These are phyloP conservation scores for Fonsecaea monophora DNA, from an alignment of 2,329 filamentous ascomycete genomes.

Conservation along the genomic window DNA sequence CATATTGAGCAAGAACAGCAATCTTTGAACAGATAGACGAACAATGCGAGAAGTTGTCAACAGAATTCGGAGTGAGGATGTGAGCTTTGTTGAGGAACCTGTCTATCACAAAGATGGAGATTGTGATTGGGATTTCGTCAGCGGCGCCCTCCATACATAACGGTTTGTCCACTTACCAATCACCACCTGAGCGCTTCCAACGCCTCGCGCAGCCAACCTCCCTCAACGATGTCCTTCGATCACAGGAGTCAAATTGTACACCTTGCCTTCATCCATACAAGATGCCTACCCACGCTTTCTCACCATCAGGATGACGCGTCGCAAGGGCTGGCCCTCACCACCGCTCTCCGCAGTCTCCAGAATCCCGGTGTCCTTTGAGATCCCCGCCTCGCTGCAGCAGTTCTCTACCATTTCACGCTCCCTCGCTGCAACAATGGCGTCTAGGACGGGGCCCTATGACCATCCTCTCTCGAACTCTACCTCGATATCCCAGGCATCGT, in stretches of 20 bases:
- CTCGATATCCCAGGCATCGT: background rate
- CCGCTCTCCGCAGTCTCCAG: conserved; percentile 23
- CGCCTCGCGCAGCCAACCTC: conserved; percentile 4
- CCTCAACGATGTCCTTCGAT: background rate
- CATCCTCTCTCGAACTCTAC: background rate
- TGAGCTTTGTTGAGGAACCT: background rate
- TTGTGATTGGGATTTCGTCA: background rate
- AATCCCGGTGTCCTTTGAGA: conserved; percentile 35
- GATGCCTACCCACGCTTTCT: conserved; percentile 9
- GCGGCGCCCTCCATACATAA: background rate
- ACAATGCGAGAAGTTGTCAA: background rate
- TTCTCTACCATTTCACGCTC: conserved; percentile 35
- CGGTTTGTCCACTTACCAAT: conserved; percentile 3
- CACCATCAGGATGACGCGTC: conserved; percentile 31
- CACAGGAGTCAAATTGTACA: background rate
- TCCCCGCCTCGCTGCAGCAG: conserved; percentile 36
- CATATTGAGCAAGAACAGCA: background rate
- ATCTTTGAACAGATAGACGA: background rate
- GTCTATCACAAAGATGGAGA: background rate
- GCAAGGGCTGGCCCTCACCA: conserved; percentile 29
- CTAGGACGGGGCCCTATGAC: background rate
- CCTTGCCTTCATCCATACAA: background rate
- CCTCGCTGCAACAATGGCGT: conserved; percentile 24
- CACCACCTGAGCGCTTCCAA: conserved; percentile 6
- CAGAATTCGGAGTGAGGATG: background rate